Conservation (phyloP, 208 protist genomes). For the Trypanosoma melophagium region DNA sequence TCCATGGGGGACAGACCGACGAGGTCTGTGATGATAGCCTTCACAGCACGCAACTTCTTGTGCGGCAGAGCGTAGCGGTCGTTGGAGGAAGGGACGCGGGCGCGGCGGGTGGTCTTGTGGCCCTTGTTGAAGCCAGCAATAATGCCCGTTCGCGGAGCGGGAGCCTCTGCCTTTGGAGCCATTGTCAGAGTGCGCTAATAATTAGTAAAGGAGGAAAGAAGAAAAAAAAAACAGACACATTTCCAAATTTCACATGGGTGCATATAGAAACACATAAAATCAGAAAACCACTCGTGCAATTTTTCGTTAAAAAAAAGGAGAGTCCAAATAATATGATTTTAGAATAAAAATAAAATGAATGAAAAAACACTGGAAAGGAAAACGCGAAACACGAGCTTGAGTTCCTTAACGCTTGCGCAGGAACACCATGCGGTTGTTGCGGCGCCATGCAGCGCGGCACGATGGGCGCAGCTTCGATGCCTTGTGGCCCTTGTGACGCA, state of each 20-base stretch:
- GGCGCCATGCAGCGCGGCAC: conserved; percentile 96
- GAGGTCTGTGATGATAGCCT: conserved; percentile 89
- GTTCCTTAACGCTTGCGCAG: conserved; percentile 81
- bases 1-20: conserved; percentile 91
- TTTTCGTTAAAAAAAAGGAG: no score
- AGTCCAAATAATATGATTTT: no score
- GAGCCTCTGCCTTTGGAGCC: conserved; percentile 27
- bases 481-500: conserved; percentile 95
- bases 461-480: conserved; percentile 96
- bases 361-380: conserved; percentile 1
- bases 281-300: no score
- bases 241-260: no score
- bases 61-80: conserved; percentile 85
- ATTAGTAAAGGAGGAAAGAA: neutral
- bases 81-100: conserved; percentile 66
- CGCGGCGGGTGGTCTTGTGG: conserved; percentile 87
- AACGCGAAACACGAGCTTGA: neutral
- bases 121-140: conserved; percentile 93
- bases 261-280: no score
- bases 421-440: conserved; percentile 97
- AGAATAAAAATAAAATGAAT: neutral
- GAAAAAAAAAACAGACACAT: neutral
- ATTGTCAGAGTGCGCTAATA: neutral
- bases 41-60: conserved; percentile 90
- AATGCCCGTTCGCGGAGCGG: conserved; percentile 84